These are phyloP conservation scores for Solanum peruvianum DNA, from an alignment of 257 asterid species.

Conservation along the genomic window DNA sequence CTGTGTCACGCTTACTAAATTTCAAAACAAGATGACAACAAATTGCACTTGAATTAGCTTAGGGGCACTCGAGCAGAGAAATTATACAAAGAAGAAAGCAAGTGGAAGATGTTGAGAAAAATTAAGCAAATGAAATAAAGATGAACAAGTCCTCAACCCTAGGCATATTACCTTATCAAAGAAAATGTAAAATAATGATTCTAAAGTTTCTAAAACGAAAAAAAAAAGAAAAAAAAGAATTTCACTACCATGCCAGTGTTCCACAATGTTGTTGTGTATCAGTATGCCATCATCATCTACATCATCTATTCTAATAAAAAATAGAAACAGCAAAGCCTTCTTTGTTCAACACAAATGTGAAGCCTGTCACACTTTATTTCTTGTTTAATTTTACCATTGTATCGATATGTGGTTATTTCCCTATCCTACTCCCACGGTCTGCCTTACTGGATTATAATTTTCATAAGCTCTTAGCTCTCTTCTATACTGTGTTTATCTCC, in stretches of 20 bases:
- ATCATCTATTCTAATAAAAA: neutral
- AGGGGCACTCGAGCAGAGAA: neutral
- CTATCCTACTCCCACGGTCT: neutral
- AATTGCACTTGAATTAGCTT: neutral
- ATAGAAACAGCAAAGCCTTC: neutral
- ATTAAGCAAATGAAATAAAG: neutral
- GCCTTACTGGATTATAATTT: neutral
- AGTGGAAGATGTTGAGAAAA: neutral
- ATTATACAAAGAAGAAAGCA: neutral
- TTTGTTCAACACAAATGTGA: neutral
- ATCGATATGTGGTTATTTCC: neutral
- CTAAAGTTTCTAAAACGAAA: neutral
- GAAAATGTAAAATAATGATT: neutral
- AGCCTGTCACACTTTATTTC: neutral
- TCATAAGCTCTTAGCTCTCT: neutral
- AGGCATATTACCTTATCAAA: neutral
- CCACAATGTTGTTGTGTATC: neutral
- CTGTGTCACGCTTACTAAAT: constrained; percentile 49
- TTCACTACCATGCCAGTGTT: neutral
- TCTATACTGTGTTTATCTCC: neutral
- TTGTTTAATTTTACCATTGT: neutral
- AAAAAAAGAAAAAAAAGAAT: neutral
- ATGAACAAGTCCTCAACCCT: neutral
- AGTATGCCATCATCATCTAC: neutral
- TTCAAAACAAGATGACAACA: constrained; percentile 8